These are phyloP conservation scores for Candida incommunis DNA, from an alignment of 805 yeast genomes.

Conservation along the genomic window DNA sequence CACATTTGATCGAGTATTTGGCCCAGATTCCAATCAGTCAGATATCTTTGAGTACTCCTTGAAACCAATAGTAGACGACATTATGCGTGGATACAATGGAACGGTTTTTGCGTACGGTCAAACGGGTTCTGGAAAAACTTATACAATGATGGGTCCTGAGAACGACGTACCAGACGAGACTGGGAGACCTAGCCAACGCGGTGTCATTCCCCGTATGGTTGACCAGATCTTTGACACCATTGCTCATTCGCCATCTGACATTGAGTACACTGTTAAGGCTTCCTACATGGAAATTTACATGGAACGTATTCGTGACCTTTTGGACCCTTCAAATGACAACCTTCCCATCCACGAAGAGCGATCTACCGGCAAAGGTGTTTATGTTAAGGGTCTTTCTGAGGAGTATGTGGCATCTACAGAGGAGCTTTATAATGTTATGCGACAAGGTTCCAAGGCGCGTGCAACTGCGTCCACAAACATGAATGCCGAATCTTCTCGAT, in stretches of 20 bases:
- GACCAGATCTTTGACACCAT: constrained; percentile 49
- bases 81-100: constrained; percentile 64
- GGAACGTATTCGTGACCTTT: constrained; percentile 61
- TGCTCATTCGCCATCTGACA: constrained; percentile 28
- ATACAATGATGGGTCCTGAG: constrained; percentile 59
- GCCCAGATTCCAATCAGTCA: constrained; percentile 33
- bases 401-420: constrained; percentile 41
- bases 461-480: constrained; percentile 49
- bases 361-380: constrained; percentile 37
- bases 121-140: constrained; percentile 64
- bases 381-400: constrained; percentile 56
- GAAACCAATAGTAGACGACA: constrained; percentile 48
- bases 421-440: constrained; percentile 45
- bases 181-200: constrained; percentile 31
- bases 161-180: constrained; percentile 23
- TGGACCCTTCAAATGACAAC: constrained; percentile 27
- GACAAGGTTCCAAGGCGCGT: constrained; percentile 43
- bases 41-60: constrained; percentile 48
- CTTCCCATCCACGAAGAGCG: constrained; percentile 4
- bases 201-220: constrained; percentile 61
- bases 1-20: constrained; percentile 55
- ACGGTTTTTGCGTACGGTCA: constrained; percentile 71
- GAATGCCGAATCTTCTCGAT: constrained; percentile 63
- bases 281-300: constrained; percentile 71
- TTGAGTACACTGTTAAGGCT: constrained; percentile 53